Evolutionary conservation across 2,329 filamentous ascomycete species (phyloP).

Genomic region (Alternaria tenuissima): DNA sequence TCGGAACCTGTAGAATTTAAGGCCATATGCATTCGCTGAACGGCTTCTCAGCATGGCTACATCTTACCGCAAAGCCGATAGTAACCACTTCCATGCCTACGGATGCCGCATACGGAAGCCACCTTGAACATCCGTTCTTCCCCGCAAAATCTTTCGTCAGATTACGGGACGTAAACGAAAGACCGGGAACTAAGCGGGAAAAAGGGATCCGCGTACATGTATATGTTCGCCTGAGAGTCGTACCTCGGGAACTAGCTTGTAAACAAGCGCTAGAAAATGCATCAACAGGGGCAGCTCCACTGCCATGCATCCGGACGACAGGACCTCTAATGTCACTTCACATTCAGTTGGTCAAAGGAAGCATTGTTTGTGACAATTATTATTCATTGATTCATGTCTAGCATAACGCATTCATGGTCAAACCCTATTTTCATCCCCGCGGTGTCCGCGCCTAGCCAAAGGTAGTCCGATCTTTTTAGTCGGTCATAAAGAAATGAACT

Average conservation of each 20-base stretch:
- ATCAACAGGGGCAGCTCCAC: slow-evolving; percentile 32
- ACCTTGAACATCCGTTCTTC: slow-evolving; percentile 8
- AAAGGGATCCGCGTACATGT: slow-evolving; percentile 10
- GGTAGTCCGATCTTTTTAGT: slow-evolving; percentile 7
- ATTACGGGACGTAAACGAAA: slow-evolving; percentile 3
- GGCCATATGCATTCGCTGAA: neutral
- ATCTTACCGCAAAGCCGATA: slow-evolving; percentile 2
- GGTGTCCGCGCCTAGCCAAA: slow-evolving; percentile 16
- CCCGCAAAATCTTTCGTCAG: slow-evolving; percentile 7
- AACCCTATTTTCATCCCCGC: slow-evolving; percentile 28
- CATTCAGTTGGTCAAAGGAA: neutral
- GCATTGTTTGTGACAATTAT: slow-evolving; percentile 28
- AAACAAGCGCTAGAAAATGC: slow-evolving; percentile 31
- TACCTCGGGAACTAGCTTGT: slow-evolving; percentile 31
- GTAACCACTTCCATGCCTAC: slow-evolving; percentile 3
- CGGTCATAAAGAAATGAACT: slow-evolving; percentile 18
- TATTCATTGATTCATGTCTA: slow-evolving; percentile 42
- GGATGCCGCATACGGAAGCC: neutral
- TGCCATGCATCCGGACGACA: slow-evolving; percentile 16
- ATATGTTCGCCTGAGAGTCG: slow-evolving; percentile 7
- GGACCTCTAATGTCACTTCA: slow-evolving; percentile 21
- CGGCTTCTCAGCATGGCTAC: neutral
- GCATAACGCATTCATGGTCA: slow-evolving; percentile 28
- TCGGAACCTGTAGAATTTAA: neutral
- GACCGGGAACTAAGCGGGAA: slow-evolving; percentile 3